Conservation (phyloP, 1,284 basidiomycete genomes). For the Austroboletus olivaceoglutinosus region DNA sequence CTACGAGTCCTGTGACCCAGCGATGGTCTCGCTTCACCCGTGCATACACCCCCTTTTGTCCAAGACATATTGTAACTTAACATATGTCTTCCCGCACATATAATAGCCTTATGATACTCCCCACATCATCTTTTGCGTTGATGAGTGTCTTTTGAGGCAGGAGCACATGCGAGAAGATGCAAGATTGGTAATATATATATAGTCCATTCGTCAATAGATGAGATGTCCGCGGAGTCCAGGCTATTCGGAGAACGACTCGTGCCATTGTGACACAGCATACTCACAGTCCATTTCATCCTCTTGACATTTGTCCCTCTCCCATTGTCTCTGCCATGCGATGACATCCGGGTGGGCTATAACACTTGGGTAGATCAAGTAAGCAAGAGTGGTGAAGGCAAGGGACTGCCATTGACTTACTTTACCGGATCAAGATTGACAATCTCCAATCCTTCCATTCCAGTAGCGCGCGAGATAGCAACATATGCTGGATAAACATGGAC, state of each 20-base stretch:
- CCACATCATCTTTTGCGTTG: too few species aligned
- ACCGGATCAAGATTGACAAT: constrained; percentile 74
- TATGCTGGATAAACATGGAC: constrained; percentile 61
- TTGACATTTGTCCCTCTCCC: constrained; percentile 24
- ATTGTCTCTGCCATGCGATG: constrained; percentile 27
- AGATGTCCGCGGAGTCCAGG: neutral
- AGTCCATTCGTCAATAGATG: neutral
- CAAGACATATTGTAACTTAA: too few species aligned
- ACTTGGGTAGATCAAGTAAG: constrained; percentile 25
- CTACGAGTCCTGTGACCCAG: too few species aligned
- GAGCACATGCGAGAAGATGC: too few species aligned
- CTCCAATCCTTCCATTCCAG: constrained; percentile 82
- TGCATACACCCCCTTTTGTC: too few species aligned
- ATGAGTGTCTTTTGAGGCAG: too few species aligned
- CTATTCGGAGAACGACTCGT: constrained; percentile 28
- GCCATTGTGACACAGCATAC: constrained; percentile 33
- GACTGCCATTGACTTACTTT: constrained; percentile 50
- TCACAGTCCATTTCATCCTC: constrained; percentile 36
- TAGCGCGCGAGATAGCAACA: constrained; percentile 91
- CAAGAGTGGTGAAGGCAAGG: neutral
- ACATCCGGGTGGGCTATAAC: constrained; percentile 51
- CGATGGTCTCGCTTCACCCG: too few species aligned
- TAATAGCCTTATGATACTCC: too few species aligned
- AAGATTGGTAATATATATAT: neutral
- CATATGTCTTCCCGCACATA: too few species aligned